Base-by-base conservation (phyloP, 192 early-diverging fungal genomes). In the Coemansia sp. region DNA sequence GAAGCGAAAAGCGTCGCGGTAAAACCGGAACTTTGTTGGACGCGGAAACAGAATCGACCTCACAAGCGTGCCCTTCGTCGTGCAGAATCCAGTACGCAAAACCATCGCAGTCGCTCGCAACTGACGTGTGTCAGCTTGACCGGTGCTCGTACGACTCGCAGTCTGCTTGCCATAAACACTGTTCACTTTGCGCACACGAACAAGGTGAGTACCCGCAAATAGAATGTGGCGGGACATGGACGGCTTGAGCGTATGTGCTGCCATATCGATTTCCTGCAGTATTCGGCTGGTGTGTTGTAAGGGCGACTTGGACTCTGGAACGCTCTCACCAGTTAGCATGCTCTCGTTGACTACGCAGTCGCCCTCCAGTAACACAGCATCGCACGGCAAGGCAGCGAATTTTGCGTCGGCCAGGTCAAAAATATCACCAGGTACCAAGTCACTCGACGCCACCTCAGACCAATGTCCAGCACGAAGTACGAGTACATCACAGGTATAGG, bases 281-380 rank as follows among this genome's bases (percentile, higher is more conserved):
- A 74, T 38, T 18, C 16, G 4, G 24, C 20, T 67, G 45, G 11
- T 34, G 5, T 20, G 29, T 3, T 43, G 67, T 5, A 96, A 84
- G 1, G 95, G 88, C 5, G 77, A 75, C 72, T 99, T 99, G 22
- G 91, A 92, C 20, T 98, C 94, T 5, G 96, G 95, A 0, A 97
- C 84, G 35, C 92, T 93, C 75, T 99, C 98, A 27, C 98, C 98
- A 4, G 98, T 99, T 20, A 99, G 85, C 95, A 99, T 97, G 67
- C 88, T 92, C 80, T 98, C 98, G 80, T 98, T 97, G 43, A 98
- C 89, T 56, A 99, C 96, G 68, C 94, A 96, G 67, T 94, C 94
- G 29, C 98, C 98, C 18, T 91, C 85, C 5, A 98, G 77, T 3
- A 99, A 79, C 20, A 98, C 71, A 10, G 91, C 92, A 52, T 99